Evolutionary conservation across 1,284 basidiomycete genomes (phyloP), one percentile per base, ranked within the genome.

Genomic region (Mycosarcoma maydis): DNA sequence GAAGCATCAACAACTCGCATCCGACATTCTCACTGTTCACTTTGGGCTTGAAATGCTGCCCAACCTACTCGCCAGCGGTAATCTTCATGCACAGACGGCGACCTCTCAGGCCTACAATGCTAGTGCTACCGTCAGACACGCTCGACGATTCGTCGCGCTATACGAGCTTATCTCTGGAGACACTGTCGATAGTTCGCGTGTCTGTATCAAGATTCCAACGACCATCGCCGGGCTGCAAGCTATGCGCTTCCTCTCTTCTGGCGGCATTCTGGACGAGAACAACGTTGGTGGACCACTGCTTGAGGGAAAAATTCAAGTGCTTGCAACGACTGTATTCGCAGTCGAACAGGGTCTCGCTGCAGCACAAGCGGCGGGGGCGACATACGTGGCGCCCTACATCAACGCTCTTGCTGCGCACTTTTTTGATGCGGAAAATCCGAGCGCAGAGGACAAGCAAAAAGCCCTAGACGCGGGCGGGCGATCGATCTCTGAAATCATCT

Each of bases 191-290:
- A 34, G 33, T 16, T 24, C 33, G 2, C 44, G 51, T n/a, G 41
- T 61, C 17, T 54, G 50, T 29, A 61, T 61, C 58, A 61, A 61
- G 32, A 53, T 53, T 36, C 50, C 58, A 19, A 29, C 50, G 41
- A 61, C 58, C 27, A 43, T 61, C 17, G 50, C 58, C 3, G 58
- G 58, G 2, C 27, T 61, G 7, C 58, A 61, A 40, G 58, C 58
- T n/a, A 61, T 61, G 58, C 58, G 58, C 17, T 61, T 48, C 27
- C 46, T 61, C 13, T 61, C 58, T 2, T 61, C 58, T 9, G 58
- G 48, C 10, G 58, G 58, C 14, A 16, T 47, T 16, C 20, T 49
- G 24, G 45, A 61, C 24, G 58, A 54, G 30, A 54, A 23, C n/a
- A 6, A 49, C 14, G 39, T 61, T 20, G 58, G 58, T 8, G 51